Evolutionary conservation across 495 filamentous ascomycete species (phyloP).

Genomic region (Daldinia caldariorum): DNA sequence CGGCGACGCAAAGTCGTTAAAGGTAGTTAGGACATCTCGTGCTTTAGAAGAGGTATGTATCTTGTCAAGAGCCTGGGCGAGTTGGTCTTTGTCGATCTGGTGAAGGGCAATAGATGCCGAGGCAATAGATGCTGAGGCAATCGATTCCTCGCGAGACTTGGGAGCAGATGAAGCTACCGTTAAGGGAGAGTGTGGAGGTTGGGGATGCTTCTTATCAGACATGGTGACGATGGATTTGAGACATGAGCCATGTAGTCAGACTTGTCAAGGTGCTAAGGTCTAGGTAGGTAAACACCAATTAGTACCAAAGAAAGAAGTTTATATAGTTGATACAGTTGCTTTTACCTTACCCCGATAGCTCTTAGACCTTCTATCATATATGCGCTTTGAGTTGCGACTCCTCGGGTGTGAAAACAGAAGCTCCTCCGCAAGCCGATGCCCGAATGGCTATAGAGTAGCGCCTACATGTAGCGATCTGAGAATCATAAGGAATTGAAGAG

Average conservation of each 20-base stretch:
- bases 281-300: slow-evolving; percentile 3
- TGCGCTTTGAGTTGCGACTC: slow-evolving; percentile 3
- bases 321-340: slow-evolving; percentile 5
- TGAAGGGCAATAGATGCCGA: slow-evolving; percentile 67
- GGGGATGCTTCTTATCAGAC: slow-evolving; percentile 47
- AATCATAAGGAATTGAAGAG: background rate
- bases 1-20: slow-evolving; percentile 82
- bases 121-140: slow-evolving; percentile 68
- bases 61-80: slow-evolving; percentile 79
- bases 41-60: slow-evolving; percentile 86
- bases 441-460: background rate
- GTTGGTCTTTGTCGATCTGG: slow-evolving; percentile 71
- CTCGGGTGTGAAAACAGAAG: slow-evolving; percentile 2
- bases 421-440: slow-evolving; percentile 16
- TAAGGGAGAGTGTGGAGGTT: slow-evolving; percentile 43
- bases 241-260: slow-evolving; percentile 25
- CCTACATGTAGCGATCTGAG: background rate
- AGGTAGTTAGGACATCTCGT: slow-evolving; percentile 81
- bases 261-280: slow-evolving; percentile 10
- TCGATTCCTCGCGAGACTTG: slow-evolving; percentile 69
- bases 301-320: background rate
- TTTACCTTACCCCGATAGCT: slow-evolving; percentile 1
- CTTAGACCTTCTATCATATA: background rate
- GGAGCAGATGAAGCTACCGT: slow-evolving; percentile 41
- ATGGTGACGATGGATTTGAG: slow-evolving; percentile 30